Evolutionary conservation across 345 rosid species (phyloP).

Genomic region (Leavenworthia alabamica): DNA sequence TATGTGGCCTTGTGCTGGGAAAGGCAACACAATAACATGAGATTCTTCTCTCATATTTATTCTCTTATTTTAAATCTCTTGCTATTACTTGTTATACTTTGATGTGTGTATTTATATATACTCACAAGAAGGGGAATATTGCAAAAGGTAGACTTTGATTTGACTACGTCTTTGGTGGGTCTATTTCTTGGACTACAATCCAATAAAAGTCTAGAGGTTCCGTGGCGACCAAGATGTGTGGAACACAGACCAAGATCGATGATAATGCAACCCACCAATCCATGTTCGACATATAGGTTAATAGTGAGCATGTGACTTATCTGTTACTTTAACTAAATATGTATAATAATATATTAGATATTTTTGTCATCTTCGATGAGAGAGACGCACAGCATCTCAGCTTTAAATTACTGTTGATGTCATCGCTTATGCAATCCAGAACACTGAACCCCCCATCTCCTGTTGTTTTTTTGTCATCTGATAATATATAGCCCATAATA

Average conservation of each 20-base stretch:
- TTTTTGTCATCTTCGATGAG: too few species aligned
- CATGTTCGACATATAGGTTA: neutral
- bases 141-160: neutral
- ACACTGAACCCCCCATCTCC: neutral
- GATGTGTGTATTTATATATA: neutral
- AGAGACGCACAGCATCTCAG: constrained; percentile 9
- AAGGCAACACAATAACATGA: constrained; percentile 36
- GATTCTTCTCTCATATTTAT: constrained; percentile 12
- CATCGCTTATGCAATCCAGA: constrained; percentile 18
- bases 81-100: neutral
- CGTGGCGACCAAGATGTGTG: constrained; percentile 29
- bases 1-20: constrained; percentile 50
- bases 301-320: constrained; percentile 9
- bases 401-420: constrained; percentile 12
- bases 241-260: constrained; percentile 19
- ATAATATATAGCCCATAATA: too few species aligned
- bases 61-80: neutral
- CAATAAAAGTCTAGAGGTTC: neutral
- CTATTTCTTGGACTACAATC: neutral
- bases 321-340: neutral
- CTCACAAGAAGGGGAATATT: neutral
- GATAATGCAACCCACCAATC: constrained; percentile 14
- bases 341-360: neutral
- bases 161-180: constrained; percentile 10
- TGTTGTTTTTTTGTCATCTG: too few species aligned